Evolutionary conservation across 306 rosid genomes (phyloP).

Genomic region (Medicago lupulina): DNA sequence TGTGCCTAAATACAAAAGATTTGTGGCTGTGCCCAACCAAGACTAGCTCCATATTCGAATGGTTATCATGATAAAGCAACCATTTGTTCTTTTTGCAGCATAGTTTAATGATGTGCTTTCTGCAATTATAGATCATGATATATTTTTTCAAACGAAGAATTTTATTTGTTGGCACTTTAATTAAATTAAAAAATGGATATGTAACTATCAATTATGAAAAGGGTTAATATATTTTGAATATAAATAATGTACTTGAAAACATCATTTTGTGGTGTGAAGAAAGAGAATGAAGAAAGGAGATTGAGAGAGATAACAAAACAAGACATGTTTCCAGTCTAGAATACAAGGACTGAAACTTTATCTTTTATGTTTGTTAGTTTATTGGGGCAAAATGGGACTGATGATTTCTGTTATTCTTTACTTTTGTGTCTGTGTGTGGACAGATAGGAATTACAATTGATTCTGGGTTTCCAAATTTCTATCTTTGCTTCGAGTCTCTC

Average conservation of each 20-base stretch:
- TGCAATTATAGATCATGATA: slow-evolving; percentile 4
- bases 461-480: slow-evolving; percentile 61
- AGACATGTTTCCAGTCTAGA: slow-evolving; percentile 89
- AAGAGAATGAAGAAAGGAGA: slow-evolving; percentile 7
- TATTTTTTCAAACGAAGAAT: background rate
- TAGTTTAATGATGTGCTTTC: background rate
- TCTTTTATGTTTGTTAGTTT: slow-evolving; percentile 68
- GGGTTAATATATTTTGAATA: background rate
- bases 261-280: slow-evolving; percentile 7
- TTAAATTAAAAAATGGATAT: background rate
- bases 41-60: background rate
- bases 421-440: slow-evolving; percentile 59
- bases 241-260: slow-evolving; percentile 10
- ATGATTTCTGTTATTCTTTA: slow-evolving; percentile 69
- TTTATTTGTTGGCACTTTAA: background rate
- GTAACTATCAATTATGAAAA: slow-evolving; percentile 19
- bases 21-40: too few relatives aligned
- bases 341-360: slow-evolving; percentile 93
- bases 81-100: background rate
- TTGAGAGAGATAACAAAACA: slow-evolving; percentile 34
- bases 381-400: slow-evolving; percentile 66
- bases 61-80: slow-evolving; percentile 14
- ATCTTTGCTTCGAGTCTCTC: slow-evolving; percentile 56
- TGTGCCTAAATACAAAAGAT: too few relatives aligned
- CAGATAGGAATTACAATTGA: slow-evolving; percentile 67